phyloP scores from a whole-genome alignment of 768 basidiomycete genomes.

The Lyophyllum shimeji region DNA sequence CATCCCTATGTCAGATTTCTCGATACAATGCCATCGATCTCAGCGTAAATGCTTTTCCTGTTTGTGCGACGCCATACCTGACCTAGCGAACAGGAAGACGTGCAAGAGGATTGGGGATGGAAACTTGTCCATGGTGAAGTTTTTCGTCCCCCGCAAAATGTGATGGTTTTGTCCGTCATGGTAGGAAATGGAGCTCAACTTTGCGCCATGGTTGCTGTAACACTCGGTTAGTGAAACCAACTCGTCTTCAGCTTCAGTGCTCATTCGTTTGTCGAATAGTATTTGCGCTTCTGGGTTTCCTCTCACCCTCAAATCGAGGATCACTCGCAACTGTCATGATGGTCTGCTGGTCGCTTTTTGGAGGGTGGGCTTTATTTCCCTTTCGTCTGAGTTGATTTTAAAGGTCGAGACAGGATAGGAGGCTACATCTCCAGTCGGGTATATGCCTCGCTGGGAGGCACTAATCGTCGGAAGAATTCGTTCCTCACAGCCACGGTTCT shows the following conservation, averaged over 20 bases:
- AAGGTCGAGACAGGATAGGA: slow-evolving; percentile 56
- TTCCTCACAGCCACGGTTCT: slow-evolving; percentile 87
- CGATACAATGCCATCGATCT: slow-evolving; percentile 96
- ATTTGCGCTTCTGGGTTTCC: slow-evolving; percentile 89
- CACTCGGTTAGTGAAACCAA: slow-evolving; percentile 55
- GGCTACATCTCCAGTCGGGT: slow-evolving; percentile 87
- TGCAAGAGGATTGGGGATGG: slow-evolving; percentile 99
- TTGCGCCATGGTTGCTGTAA: slow-evolving; percentile 83
- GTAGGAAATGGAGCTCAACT: slow-evolving; percentile 91
- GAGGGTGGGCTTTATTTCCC: slow-evolving; percentile 48
- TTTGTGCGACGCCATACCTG: not conserved
- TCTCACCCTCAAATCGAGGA: slow-evolving; percentile 94
- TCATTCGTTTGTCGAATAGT: slow-evolving; percentile 41
- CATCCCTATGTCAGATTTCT: slow-evolving; percentile 55
- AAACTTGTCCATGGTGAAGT: slow-evolving; percentile 97
- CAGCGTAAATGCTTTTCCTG: slow-evolving; percentile 49
- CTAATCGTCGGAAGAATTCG: slow-evolving; percentile 74
- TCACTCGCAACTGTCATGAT: slow-evolving; percentile 93
- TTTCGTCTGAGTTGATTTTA: slow-evolving; percentile 1
- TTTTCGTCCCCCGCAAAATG: slow-evolving; percentile 78
- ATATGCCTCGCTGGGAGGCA: slow-evolving; percentile 79
- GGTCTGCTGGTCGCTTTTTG: slow-evolving; percentile 93
- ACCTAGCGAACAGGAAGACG: slow-evolving; percentile 66
- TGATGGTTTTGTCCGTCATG: slow-evolving; percentile 79
- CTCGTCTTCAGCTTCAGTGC: not conserved